phyloP scores from a whole-genome alignment of 805 yeast species.

The Starmerella etchellsii region DNA sequence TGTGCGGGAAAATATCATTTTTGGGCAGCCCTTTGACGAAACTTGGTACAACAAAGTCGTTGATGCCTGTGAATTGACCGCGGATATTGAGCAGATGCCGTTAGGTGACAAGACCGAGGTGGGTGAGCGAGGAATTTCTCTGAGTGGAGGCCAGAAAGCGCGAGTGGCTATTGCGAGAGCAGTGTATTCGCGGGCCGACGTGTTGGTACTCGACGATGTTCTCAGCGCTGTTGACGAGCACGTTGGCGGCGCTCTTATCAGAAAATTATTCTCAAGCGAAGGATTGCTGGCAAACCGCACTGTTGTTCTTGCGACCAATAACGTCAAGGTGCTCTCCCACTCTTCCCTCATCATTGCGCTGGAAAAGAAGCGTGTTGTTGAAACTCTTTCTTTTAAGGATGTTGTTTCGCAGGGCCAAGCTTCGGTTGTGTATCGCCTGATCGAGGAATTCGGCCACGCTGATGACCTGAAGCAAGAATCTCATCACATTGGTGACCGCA shows the following conservation, averaged over 20 bases:
- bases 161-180: constrained; percentile 90
- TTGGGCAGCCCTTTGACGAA: constrained; percentile 75
- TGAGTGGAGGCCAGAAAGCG: constrained; percentile 97
- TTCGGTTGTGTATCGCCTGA: constrained; percentile 16
- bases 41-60: constrained; percentile 69
- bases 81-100: constrained; percentile 67
- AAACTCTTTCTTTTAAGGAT: constrained; percentile 49
- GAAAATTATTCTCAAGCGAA: constrained; percentile 56
- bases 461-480: constrained; percentile 61
- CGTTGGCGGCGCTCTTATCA: constrained; percentile 76
- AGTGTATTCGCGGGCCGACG: constrained; percentile 86
- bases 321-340: constrained; percentile 58
- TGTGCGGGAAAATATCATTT: constrained; percentile 74
- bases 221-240: constrained; percentile 96
- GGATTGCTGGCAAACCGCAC: constrained; percentile 64
- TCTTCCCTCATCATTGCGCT: constrained; percentile 58
- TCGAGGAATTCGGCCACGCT: constrained; percentile 43
- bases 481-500: constrained; percentile 53
- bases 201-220: constrained; percentile 82
- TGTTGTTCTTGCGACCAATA: constrained; percentile 68
- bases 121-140: constrained; percentile 93
- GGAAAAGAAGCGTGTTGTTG: constrained; percentile 33
- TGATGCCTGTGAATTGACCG: constrained; percentile 73
- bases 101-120: constrained; percentile 87
- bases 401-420: constrained; percentile 28